Evolutionary conservation across 306 rosid species (phyloP), one percentile per base, ranked within the genome.

Genomic region (Quercus suber): DNA sequence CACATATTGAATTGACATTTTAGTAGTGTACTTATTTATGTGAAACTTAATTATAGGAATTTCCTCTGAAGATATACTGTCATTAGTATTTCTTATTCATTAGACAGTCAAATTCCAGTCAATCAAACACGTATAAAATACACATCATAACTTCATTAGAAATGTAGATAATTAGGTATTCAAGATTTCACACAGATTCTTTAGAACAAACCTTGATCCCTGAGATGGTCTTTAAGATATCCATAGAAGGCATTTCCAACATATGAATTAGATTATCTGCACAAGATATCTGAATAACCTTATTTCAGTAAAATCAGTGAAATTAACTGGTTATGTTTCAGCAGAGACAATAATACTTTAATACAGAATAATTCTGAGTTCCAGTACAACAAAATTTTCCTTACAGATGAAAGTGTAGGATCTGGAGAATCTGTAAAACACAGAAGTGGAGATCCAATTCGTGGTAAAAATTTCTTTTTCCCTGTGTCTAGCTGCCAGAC

Each of bases 401-500:
- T 85, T 89, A 95, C 99, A 78, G 91, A 88, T 53, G 93, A 84
- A 79, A 95, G 84, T 56, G 89, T 76, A 69, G 94, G 96, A 81
- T 93, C 98, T n/a, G 92, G 85, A 87, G 97, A 95, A 81, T 86
- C 88, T 17, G 86, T 81, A 65, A 90, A 91, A 88, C 88, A 90
- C 80, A 85, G 78, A 79, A 95, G 93, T 6, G 99, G 98, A 77
- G 99, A 93, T 67, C 97, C 98, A 85, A 95, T 91, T 84, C 94
- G 84, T 33, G 98, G 97, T 82, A 95, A 83, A 73, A 73, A 89
- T 65, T 91, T 89, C 84, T 89, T 91, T 78, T 91, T 95, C 80
- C 93, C 95, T 0, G 98, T 89, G 81, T 91, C 98, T 75, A 95
- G 75, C 87, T 91, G 98, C 99, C 99, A 95, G 82, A 90, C 91